Evolutionary conservation across 352 stramenopile genomes (phyloP), one percentile per base, ranked within the genome.

Genomic region (Globisporangium carolinianum): DNA sequence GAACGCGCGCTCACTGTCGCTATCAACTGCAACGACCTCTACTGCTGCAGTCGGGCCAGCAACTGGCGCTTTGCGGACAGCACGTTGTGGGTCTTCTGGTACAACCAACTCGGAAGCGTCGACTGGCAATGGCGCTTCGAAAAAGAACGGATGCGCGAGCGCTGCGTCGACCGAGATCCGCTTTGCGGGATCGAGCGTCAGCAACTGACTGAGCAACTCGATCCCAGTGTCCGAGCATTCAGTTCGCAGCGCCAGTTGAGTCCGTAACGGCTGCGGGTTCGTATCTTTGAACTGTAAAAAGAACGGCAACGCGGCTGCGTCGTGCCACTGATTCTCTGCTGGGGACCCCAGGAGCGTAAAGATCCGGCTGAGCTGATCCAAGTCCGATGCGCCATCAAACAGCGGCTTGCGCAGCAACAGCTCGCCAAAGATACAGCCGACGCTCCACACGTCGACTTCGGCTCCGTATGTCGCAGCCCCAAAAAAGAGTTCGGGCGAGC

Each of bases 401-500:
- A 83, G 74, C 3, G 79, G 72, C 36, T 61, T 61, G 15, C 79
- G 76, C 51, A 89, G 61, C 48, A 91, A 46, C 70, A 94, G 70
- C 61, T 94, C 83, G 2, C 74, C 79, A 48, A 94, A 91, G 53
- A 94, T 85, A 57, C 82, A 94, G 37, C 83, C 83, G 3, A 87
- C 66, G 0, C 79, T 89, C 82, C 84, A 94, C 61, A 91, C 75
- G 55, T 94, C 82, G 48, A 91, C 75, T 42, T 73, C 69, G 15
- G 64, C 61, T 5, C 71, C 73, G 67, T 91, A 91, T 3, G 60
- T 58, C 15, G 87, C 71, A 17, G 83, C 57, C 3, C 84, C 84
- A 54, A 94, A 91, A 42, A 94, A 89, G 47, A 94, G 68, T 61
- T 94, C 81, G 5, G 83, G 83, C 24, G 80, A 58, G 18, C 83